Conservation (phyloP, 192 early-diverging fungal genomes). For the Haplosporangium gracile region DNA sequence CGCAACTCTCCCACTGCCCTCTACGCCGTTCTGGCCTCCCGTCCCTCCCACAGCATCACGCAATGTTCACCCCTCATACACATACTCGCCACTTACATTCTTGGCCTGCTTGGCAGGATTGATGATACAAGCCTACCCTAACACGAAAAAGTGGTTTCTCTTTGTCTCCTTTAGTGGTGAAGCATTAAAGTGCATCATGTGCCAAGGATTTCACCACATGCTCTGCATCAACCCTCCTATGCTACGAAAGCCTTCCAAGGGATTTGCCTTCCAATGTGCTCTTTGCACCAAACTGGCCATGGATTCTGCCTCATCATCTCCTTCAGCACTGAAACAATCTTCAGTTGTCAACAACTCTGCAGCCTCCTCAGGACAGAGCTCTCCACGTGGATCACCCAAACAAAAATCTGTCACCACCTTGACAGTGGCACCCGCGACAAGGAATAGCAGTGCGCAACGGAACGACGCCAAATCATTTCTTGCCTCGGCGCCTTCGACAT, state of each 20-base stretch:
- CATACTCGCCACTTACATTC: not conserved
- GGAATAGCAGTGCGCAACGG: not conserved
- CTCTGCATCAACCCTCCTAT: slow-evolving; percentile 86
- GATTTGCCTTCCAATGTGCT: slow-evolving; percentile 90
- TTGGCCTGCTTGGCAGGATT: not conserved
- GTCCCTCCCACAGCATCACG: not conserved
- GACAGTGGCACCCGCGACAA: slow-evolving; percentile 15
- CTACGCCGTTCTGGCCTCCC: slow-evolving; percentile 4
- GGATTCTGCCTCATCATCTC: slow-evolving; percentile 16
- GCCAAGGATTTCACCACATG: slow-evolving; percentile 86
- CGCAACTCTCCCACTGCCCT: not conserved
- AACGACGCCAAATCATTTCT: not conserved
- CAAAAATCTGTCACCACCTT: slow-evolving; percentile 39
- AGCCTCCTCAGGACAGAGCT: slow-evolving; percentile 42
- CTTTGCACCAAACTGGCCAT: slow-evolving; percentile 68
- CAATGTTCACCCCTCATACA: not conserved
- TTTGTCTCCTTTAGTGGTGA: slow-evolving; percentile 56
- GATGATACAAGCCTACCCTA: not conserved
- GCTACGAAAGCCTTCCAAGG: slow-evolving; percentile 81
- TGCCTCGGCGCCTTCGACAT: slow-evolving; percentile 47
- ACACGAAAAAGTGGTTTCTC: not conserved
- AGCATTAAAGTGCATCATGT: slow-evolving; percentile 82
- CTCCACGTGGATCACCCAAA: slow-evolving; percentile 45
- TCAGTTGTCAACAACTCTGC: slow-evolving; percentile 28
- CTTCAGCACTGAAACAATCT: slow-evolving; percentile 13